Conservation (phyloP, 148 eudicot species). For the Selenicereus undatus region DNA sequence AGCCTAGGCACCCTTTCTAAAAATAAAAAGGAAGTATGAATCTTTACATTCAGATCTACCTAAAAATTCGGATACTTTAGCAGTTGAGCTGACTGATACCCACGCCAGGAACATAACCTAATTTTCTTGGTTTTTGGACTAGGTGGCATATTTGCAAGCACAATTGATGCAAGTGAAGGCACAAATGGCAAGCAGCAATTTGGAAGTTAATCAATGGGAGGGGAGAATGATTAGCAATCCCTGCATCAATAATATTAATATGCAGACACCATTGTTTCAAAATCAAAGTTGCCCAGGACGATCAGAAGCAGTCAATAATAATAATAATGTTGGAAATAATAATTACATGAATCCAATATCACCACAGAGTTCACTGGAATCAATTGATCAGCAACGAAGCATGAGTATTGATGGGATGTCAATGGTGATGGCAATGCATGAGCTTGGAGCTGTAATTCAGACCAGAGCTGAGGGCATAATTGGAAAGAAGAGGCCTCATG, state of each 20-base stretch:
- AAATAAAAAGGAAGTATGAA: too few relatives aligned
- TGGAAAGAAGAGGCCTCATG: not conserved
- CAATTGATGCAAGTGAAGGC: conserved; percentile 83
- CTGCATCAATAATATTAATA: not conserved
- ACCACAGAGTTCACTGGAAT: not conserved
- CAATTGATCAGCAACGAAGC: not conserved
- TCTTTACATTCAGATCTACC: too few relatives aligned
- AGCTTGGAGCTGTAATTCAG: conserved; percentile 2
- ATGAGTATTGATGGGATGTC: not conserved
- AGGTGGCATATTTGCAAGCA: conserved; percentile 90
- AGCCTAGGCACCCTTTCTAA: too few relatives aligned
- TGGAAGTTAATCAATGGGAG: not conserved
- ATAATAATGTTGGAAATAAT: not conserved
- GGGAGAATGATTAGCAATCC: not conserved
- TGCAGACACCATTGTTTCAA: too few relatives aligned
- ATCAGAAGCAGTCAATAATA: not conserved
- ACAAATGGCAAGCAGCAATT: conserved; percentile 38
- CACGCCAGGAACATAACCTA: not conserved
- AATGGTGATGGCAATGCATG: conserved; percentile 4
- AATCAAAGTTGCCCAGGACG: not conserved
- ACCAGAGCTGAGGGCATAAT: not conserved
- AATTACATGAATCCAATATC: not conserved
- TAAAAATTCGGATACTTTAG: not conserved
- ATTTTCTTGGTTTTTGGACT: not conserved
- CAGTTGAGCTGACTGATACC: not conserved